Evolutionary conservation across 2,329 filamentous ascomycete genomes (phyloP).

Genomic region (Scedosporium minutisporum): DNA sequence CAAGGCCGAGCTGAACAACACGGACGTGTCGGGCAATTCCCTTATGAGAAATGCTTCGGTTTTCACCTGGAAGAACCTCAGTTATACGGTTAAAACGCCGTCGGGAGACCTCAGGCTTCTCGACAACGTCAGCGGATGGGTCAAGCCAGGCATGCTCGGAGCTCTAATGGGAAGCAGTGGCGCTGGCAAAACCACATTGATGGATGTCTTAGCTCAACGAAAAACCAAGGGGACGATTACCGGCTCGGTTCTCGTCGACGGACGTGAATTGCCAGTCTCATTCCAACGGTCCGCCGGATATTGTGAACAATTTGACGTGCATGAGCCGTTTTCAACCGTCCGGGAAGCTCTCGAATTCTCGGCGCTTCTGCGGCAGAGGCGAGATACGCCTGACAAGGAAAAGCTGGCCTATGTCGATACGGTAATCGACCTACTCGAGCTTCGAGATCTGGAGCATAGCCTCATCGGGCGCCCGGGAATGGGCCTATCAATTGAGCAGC

Average conservation of each 20-base stretch:
- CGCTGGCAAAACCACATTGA: constrained; percentile 76
- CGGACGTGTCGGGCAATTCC: constrained; percentile 10
- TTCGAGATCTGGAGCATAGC: constrained; percentile 37
- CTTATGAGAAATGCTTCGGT: constrained; percentile 55
- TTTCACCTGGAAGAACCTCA: constrained; percentile 67
- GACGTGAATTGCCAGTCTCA: constrained; percentile 57
- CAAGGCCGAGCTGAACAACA: constrained; percentile 14
- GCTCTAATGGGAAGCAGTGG: constrained; percentile 76
- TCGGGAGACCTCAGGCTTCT: constrained; percentile 57
- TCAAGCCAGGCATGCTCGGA: constrained; percentile 68
- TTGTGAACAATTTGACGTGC: constrained; percentile 73
- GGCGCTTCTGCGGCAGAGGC: constrained; percentile 63
- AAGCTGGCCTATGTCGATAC: constrained; percentile 70
- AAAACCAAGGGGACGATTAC: constrained; percentile 68
- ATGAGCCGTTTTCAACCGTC: constrained; percentile 63
- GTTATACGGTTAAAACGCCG: constrained; percentile 56
- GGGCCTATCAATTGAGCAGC: constrained; percentile 42
- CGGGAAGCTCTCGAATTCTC: constrained; percentile 68
- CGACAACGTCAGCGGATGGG: constrained; percentile 74
- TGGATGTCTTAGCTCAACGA: constrained; percentile 73
- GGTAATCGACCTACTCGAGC: constrained; percentile 56
- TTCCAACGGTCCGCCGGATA: constrained; percentile 76
- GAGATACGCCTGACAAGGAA: constrained; percentile 51
- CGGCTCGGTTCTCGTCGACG: constrained; percentile 69
- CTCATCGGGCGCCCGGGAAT: constrained; percentile 41